Evolutionary conservation across 2,329 filamentous ascomycete genomes (phyloP).

Genomic region (Penicillium concentricum): DNA sequence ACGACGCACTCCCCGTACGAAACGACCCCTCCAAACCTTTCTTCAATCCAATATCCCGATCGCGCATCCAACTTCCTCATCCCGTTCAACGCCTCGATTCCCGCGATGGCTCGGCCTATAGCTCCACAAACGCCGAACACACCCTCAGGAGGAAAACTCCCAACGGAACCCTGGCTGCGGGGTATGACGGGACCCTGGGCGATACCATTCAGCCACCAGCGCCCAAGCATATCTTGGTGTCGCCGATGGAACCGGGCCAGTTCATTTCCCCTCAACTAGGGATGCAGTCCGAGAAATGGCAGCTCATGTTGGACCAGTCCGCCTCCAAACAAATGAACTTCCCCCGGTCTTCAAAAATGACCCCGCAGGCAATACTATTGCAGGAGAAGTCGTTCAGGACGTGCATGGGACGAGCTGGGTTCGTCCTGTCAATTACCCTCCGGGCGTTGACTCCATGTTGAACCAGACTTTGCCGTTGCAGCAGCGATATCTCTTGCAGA

Average conservation of each 20-base stretch:
- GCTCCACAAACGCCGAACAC: constrained; percentile 57
- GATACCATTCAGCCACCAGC: constrained; percentile 67
- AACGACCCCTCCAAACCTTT: constrained; percentile 29
- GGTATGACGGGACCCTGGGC: constrained; percentile 80
- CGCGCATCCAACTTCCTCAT: constrained; percentile 40
- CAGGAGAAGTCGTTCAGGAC: constrained; percentile 33
- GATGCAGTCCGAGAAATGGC: constrained; percentile 36
- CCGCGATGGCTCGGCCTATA: constrained; percentile 28
- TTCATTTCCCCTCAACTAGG: constrained; percentile 30
- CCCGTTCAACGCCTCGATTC: constrained; percentile 39
- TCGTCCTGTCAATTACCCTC: constrained; percentile 45
- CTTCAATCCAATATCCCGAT: constrained; percentile 30
- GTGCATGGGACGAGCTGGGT: constrained; percentile 43
- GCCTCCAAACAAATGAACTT: constrained; percentile 38
- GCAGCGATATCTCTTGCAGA: constrained; percentile 43
- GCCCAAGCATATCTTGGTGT: constrained; percentile 78
- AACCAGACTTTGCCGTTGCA: constrained; percentile 54
- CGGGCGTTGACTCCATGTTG: constrained; percentile 61
- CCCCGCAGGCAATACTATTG: constrained; percentile 22
- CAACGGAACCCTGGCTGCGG: constrained; percentile 85
- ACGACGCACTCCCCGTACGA: constrained; percentile 25
- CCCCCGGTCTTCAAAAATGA: constrained; percentile 40
- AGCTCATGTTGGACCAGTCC: constrained; percentile 29
- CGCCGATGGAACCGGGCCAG: constrained; percentile 51
- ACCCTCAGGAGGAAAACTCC: constrained; percentile 89